Percentiles rank a stretch among this genome's conserved stretches.
These are phyloP conservation scores for Beauveria sp. DNA, from an alignment of 2,329 filamentous ascomycete genomes.

Conservation along the genomic window DNA sequence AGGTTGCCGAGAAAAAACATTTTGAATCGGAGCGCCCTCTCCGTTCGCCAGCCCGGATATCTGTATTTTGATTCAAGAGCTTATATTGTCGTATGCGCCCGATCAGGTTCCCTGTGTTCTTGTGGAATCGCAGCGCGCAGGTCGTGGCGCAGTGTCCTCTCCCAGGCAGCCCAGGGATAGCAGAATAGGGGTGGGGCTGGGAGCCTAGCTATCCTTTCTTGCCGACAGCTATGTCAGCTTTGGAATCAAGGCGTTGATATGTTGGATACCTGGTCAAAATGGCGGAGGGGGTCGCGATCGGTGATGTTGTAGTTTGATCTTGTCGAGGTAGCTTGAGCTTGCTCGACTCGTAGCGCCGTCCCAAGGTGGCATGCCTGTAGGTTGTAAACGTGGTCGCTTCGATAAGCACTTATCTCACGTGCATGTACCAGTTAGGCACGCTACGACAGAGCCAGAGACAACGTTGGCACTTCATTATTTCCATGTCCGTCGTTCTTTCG, in stretches of 20 bases:
- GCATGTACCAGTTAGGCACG: not conserved
- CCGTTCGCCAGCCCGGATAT: no score
- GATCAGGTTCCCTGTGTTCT: not conserved
- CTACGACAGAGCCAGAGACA: not conserved
- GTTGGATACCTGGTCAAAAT: no score
- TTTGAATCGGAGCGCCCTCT: not conserved
- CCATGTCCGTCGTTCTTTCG: no score
- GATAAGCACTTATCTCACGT: conserved; percentile 12
- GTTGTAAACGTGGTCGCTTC: conserved; percentile 7
- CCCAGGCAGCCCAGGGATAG: not conserved
- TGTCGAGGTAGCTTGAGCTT: not conserved
- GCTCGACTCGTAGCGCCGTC: not conserved
- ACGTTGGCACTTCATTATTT: not conserved
- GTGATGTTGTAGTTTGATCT: not conserved
- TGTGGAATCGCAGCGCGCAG: not conserved
- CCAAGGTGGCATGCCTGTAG: not conserved
- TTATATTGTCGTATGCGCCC: not conserved
- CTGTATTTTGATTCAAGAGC: no score
- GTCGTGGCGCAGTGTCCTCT: not conserved
- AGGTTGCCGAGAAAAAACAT: conserved; percentile 60
- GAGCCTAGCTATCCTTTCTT: not conserved
- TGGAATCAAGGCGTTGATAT: not conserved
- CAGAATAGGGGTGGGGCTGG: conserved; percentile 1
- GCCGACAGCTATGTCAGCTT: not conserved
- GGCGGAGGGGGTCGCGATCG: not conserved